Evolutionary conservation across 2,329 filamentous ascomycete species (phyloP).

Genomic region (Celoporthe dispersa): DNA sequence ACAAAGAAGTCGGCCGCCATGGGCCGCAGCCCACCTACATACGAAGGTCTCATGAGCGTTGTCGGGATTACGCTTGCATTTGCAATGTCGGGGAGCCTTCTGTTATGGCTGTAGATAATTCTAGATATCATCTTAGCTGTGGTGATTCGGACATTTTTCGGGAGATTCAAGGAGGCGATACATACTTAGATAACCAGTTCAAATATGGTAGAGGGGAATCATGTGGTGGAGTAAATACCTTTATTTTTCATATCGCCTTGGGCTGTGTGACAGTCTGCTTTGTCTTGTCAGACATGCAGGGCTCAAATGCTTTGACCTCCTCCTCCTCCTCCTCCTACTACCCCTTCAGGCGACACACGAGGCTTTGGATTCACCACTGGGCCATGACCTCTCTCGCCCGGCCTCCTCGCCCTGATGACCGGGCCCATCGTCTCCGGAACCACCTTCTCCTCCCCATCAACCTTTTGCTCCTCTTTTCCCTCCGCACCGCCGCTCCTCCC

Average conservation of each 20-base stretch:
- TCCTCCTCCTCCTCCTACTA: too few species aligned
- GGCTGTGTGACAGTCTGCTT: background rate
- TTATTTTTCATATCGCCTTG: background rate
- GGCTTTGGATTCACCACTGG: slow-evolving; percentile 25
- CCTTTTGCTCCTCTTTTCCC: background rate
- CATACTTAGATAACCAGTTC: background rate
- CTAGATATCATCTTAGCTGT: background rate
- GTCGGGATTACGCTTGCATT: slow-evolving; percentile 16
- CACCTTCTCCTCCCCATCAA: background rate
- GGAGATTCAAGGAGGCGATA: background rate
- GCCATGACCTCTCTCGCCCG: slow-evolving; percentile 27
- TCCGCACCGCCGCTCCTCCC: background rate
- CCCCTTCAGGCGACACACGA: background rate
- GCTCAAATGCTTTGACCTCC: too few species aligned
- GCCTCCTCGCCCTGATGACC: slow-evolving; percentile 12
- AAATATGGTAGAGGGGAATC: background rate
- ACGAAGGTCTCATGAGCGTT: slow-evolving; percentile 12
- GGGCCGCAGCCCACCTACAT: slow-evolving; percentile 3
- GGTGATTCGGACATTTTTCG: background rate
- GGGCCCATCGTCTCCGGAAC: slow-evolving; percentile 20
- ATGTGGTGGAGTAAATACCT: background rate
- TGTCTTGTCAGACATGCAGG: background rate
- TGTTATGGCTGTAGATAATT: slow-evolving; percentile 19
- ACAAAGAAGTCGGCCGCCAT: slow-evolving; percentile 15
- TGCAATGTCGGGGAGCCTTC: slow-evolving; percentile 21